A percentile compares a stretch with the other conserved stretches of the same genome.
These are phyloP conservation scores for Pseudocercospora musae DNA, from an alignment of 2,329 filamentous ascomycete genomes.

Conservation along the genomic window DNA sequence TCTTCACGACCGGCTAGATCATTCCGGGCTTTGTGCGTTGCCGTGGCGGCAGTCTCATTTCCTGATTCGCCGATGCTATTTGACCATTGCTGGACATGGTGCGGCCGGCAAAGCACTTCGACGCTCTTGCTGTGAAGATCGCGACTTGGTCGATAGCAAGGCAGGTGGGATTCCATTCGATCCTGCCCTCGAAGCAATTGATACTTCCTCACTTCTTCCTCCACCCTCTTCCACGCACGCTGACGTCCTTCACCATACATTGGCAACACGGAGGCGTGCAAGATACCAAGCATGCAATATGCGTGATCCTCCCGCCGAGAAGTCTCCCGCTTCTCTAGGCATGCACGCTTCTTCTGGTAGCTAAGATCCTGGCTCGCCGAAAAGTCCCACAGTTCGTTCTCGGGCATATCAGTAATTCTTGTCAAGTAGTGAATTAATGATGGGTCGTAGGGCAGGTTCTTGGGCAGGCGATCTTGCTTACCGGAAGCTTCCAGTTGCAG, in stretches of 20 bases:
- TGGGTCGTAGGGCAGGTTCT: background rate
- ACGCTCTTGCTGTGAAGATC: too few relatives aligned
- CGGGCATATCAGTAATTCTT: constrained; percentile 12
- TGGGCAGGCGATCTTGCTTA: background rate
- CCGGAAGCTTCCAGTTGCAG: constrained; percentile 5
- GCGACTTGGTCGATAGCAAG: too few relatives aligned
- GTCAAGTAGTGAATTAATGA: constrained; percentile 2
- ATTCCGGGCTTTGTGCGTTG: too few relatives aligned
- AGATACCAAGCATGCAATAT: constrained; percentile 20
- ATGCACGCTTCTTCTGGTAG: constrained; percentile 11
- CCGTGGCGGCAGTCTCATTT: too few relatives aligned
- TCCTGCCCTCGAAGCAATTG: background rate
- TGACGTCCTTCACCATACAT: constrained; percentile 17
- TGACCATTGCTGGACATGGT: too few relatives aligned
- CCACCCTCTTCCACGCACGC: constrained; percentile 10
- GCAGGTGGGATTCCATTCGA: too few relatives aligned
- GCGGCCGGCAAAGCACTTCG: too few relatives aligned
- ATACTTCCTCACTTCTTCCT: background rate
- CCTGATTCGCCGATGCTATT: too few relatives aligned
- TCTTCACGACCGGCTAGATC: too few relatives aligned
- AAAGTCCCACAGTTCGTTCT: constrained; percentile 12
- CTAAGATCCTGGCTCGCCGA: background rate
- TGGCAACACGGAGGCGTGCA: constrained; percentile 9
- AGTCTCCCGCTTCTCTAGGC: constrained; percentile 13
- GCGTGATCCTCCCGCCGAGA: constrained; percentile 14